Evolutionary conservation across 208 protist genomes (phyloP).

Genomic region (Balamuthia mandrillaris): DNA sequence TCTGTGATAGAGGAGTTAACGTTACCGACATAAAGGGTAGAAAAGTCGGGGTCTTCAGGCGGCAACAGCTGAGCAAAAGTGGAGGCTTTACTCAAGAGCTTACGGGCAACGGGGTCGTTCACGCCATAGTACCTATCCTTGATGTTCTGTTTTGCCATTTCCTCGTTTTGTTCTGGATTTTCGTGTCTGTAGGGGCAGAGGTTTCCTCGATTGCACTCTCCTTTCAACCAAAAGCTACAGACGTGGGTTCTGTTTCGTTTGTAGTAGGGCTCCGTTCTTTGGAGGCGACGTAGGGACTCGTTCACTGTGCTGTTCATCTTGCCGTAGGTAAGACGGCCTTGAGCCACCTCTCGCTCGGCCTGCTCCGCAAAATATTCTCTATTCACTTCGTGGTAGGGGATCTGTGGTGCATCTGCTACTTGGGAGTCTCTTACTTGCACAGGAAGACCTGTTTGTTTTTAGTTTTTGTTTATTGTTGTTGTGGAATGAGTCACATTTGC

Average conservation of each 20-base stretch:
- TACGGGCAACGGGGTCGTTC: constrained; percentile 78
- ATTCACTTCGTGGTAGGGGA: constrained; percentile 62
- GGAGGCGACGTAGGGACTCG: constrained; percentile 42
- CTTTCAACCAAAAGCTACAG: constrained; percentile 81
- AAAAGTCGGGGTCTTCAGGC: constrained; percentile 60
- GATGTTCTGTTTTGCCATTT: constrained; percentile 76
- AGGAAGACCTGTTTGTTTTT: constrained; percentile 63
- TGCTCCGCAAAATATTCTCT: constrained; percentile 56
- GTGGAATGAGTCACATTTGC: background rate
- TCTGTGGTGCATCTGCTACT: constrained; percentile 26
- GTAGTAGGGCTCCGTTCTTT: constrained; percentile 45
- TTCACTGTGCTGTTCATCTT: background rate
- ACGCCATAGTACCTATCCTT: constrained; percentile 77
- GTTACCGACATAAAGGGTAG: constrained; percentile 66
- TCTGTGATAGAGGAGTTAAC: constrained; percentile 57
- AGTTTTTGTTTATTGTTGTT: no score
- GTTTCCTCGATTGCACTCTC: constrained; percentile 77
- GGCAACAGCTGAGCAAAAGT: constrained; percentile 24
- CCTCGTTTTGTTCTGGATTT: constrained; percentile 55
- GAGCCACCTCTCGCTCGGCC: background rate
- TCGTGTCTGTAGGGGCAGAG: no score
- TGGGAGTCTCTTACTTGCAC: constrained; percentile 76
- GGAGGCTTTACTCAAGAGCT: constrained; percentile 59
- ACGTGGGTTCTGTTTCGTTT: constrained; percentile 62
- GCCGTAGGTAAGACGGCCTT: background rate